Evolutionary conservation across 139 green algal species (phyloP).

Genomic region (Tetraselmis chui): DNA sequence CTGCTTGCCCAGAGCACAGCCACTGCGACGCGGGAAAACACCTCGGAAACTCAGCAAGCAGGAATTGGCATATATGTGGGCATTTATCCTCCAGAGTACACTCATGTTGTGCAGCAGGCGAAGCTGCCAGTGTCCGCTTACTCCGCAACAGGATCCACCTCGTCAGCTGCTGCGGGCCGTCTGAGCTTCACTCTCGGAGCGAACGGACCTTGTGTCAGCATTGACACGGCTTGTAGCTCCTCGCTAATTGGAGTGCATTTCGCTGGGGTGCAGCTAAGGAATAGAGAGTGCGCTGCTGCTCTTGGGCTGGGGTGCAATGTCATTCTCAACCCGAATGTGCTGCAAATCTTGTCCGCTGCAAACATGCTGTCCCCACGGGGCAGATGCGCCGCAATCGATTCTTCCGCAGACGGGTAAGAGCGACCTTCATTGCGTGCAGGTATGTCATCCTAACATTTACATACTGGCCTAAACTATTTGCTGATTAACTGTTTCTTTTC

Average conservation of each 20-base stretch:
- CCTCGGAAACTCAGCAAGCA: not conserved
- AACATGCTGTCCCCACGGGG: not conserved
- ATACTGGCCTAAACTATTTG: too few relatives aligned
- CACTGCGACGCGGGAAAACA: not conserved
- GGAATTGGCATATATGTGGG: slow-evolving; percentile 11
- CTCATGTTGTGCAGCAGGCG: not conserved
- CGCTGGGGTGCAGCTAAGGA: slow-evolving; percentile 4
- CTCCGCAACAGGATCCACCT: not conserved
- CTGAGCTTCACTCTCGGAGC: not conserved
- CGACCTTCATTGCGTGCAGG: too few relatives aligned
- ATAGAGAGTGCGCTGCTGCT: not conserved
- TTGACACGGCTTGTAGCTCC: slow-evolving; percentile 51
- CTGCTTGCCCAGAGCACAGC: not conserved
- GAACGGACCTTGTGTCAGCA: slow-evolving; percentile 34
- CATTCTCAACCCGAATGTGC: not conserved
- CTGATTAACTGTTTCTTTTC: not conserved
- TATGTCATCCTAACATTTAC: too few relatives aligned
- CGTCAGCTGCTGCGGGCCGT: not conserved
- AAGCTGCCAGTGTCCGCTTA: slow-evolving; percentile 6
- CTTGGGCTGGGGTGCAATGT: not conserved
- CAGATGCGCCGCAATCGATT: not conserved
- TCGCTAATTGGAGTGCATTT: slow-evolving; percentile 44
- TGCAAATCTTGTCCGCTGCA: not conserved
- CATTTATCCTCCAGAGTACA: slow-evolving; percentile 20
- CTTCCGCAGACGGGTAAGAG: not conserved